These are phyloP conservation scores for Stygiomarasmius scandens DNA, from an alignment of 1,284 basidiomycete species.

Conservation along the genomic window DNA sequence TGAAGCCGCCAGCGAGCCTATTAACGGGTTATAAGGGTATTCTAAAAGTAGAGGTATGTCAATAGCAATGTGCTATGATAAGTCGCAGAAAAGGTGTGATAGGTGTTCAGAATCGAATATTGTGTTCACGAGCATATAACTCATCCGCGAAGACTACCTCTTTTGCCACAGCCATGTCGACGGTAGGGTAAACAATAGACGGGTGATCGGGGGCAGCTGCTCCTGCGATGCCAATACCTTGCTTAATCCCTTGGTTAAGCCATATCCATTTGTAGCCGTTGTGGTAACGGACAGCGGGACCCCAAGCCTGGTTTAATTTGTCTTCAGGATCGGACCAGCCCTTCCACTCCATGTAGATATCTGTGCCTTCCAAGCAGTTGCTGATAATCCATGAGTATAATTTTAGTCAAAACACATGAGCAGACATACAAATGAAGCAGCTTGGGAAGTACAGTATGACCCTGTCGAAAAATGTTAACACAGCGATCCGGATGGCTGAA, in stretches of 20 bases:
- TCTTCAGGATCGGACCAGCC: slow-evolving; percentile 47
- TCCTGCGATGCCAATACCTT: neutral
- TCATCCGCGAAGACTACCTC: slow-evolving; percentile 20
- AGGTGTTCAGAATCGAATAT: neutral
- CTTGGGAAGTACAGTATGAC: slow-evolving; percentile 43
- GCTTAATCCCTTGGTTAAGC: slow-evolving; percentile 37
- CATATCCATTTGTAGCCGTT: slow-evolving; percentile 53
- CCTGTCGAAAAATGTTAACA: slow-evolving; percentile 20
- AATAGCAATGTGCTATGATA: too few relatives aligned
- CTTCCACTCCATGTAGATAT: slow-evolving; percentile 46
- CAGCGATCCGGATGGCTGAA: neutral
- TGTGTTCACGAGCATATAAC: slow-evolving; percentile 13
- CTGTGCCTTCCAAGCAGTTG: slow-evolving; percentile 47
- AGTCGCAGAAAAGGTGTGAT: too few relatives aligned
- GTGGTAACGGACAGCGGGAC: slow-evolving; percentile 45
- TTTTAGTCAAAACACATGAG: neutral
- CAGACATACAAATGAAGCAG: slow-evolving; percentile 43
- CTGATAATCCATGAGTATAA: neutral
- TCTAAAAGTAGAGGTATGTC: too few relatives aligned
- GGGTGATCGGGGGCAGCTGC: neutral
- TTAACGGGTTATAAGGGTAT: too few relatives aligned
- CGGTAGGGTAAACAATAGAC: neutral
- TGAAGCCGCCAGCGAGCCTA: too few relatives aligned
- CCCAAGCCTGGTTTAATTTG: slow-evolving; percentile 43
- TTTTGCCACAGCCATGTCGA: neutral